These are phyloP conservation scores for Inga oerstediana DNA, from an alignment of 306 rosid genomes.

Conservation along the genomic window DNA sequence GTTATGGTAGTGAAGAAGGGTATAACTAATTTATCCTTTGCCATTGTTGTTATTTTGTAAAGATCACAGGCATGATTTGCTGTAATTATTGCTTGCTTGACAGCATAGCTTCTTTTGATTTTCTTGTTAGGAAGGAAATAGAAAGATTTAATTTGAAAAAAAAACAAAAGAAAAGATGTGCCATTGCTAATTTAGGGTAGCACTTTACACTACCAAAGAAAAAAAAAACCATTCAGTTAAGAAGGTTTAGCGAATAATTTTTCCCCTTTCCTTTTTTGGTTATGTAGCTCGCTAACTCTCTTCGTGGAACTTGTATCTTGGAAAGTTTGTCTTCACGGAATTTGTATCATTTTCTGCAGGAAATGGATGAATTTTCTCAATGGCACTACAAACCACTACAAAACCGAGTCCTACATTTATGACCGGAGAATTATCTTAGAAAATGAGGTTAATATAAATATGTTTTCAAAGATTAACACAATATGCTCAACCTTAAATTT, in stretches of 20 bases:
- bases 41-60: constrained; percentile 55
- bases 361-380: too few relatives aligned
- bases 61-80: constrained; percentile 47
- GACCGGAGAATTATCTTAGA: too few relatives aligned
- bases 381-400: too few relatives aligned
- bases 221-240: background rate
- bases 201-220: constrained; percentile 20
- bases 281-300: too few relatives aligned
- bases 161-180: constrained; percentile 28
- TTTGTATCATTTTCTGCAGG: too few relatives aligned
- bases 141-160: background rate
- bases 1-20: constrained; percentile 28
- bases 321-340: too few relatives aligned
- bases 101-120: constrained; percentile 50
- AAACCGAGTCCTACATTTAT: too few relatives aligned
- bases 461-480: background rate
- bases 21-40: constrained; percentile 41
- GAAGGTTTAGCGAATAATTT: background rate
- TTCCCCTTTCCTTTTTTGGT: background rate
- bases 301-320: too few relatives aligned
- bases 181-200: constrained; percentile 52
- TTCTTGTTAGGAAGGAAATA: constrained; percentile 43
- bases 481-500: background rate
- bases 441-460: background rate
- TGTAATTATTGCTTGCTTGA: constrained; percentile 58